Conservation (phyloP, 306 rosid species). For the barrel medic (Medicago truncatula) region DNA sequence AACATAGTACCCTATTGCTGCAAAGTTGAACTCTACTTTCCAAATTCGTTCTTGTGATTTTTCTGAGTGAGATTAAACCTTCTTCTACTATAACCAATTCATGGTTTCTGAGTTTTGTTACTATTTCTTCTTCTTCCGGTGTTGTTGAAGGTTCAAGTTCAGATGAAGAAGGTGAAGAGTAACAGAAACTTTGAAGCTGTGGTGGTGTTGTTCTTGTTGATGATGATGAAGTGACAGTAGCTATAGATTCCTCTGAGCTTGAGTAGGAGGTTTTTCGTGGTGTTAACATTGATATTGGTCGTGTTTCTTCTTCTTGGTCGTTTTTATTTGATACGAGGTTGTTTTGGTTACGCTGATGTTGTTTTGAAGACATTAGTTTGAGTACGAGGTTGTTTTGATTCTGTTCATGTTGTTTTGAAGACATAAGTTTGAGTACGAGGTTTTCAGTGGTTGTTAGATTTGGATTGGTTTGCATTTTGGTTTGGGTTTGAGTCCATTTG, state of each 20-base stretch:
- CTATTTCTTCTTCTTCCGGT: constrained; percentile 61
- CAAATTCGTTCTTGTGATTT: constrained; percentile 61
- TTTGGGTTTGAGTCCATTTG: constrained; percentile 67
- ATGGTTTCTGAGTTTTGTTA: constrained; percentile 57
- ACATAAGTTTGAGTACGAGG: constrained; percentile 45
- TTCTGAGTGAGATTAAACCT: constrained; percentile 60
- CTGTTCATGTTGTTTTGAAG: not conserved
- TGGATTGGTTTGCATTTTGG: constrained; percentile 47
- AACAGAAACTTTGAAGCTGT: constrained; percentile 65
- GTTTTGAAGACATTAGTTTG: constrained; percentile 27
- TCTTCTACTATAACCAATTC: constrained; percentile 59
- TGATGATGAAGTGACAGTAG: constrained; percentile 40
- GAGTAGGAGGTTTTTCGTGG: constrained; percentile 29
- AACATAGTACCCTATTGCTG: constrained; percentile 53
- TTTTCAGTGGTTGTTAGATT: constrained; percentile 50
- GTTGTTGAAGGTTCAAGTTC: constrained; percentile 56
- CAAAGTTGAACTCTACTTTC: constrained; percentile 67
- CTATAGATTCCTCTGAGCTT: constrained; percentile 58
- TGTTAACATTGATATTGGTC: constrained; percentile 4
- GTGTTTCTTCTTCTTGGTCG: not conserved
- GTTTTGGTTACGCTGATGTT: not conserved
- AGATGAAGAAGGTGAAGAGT: constrained; percentile 68
- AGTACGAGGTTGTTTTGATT: not conserved
- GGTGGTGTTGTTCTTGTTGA: constrained; percentile 38
- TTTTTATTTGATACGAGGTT: not conserved